These are phyloP conservation scores for Penicillium ochrochloron DNA, from an alignment of 495 filamentous ascomycete genomes.

Conservation along the genomic window DNA sequence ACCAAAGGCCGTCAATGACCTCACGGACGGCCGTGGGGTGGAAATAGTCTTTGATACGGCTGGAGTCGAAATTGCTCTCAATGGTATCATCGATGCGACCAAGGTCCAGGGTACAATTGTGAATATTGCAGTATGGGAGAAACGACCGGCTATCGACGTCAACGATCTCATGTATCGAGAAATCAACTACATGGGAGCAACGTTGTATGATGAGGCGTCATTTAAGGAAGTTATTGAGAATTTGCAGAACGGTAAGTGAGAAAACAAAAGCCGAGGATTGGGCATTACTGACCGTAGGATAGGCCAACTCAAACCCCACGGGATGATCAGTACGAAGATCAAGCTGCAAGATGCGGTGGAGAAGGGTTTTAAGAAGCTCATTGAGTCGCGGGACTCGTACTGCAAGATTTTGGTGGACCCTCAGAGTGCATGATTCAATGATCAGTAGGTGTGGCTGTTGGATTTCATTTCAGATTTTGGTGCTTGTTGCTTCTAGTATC, in stretches of 20 bases:
- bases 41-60: constrained; percentile 63
- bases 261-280: background rate
- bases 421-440: constrained; percentile 11
- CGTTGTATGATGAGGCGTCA: constrained; percentile 58
- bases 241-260: constrained; percentile 36
- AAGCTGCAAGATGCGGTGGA: constrained; percentile 59
- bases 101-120: constrained; percentile 60
- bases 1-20: constrained; percentile 44
- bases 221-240: constrained; percentile 61
- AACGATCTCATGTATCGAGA: constrained; percentile 55
- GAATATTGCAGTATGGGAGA: constrained; percentile 68
- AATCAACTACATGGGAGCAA: constrained; percentile 53
- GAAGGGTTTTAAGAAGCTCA: constrained; percentile 58
- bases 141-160: constrained; percentile 47
- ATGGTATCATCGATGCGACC: constrained; percentile 52
- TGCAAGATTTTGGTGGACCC: constrained; percentile 42
- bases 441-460: no score
- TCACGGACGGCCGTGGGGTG: constrained; percentile 54
- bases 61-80: constrained; percentile 57
- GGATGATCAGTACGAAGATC: constrained; percentile 64
- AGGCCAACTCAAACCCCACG: constrained; percentile 57
- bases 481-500: no score
- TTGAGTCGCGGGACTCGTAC: constrained; percentile 61
- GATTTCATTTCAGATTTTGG: no score
- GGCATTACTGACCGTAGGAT: background rate